A percentile compares a stretch with the other conserved stretches of the same genome.
These are phyloP conservation scores for Ceratocystis harringtonii DNA, from an alignment of 2,329 filamentous ascomycete species.

Conservation along the genomic window DNA sequence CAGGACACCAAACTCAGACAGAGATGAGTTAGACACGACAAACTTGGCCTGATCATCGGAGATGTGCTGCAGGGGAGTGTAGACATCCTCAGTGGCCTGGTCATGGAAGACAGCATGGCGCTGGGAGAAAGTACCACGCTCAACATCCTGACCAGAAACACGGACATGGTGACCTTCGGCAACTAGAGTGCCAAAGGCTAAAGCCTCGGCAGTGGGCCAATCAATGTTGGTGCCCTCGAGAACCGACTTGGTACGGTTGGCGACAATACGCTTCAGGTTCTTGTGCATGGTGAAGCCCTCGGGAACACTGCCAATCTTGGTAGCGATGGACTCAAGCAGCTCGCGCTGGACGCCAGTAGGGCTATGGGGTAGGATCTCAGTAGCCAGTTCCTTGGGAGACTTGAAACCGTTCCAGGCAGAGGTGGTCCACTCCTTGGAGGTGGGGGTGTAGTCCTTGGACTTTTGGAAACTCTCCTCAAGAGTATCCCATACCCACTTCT, in stretches of 20 bases:
- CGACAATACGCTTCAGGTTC: slow-evolving; percentile 92
- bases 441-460: slow-evolving; percentile 94
- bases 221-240: slow-evolving; percentile 88
- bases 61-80: slow-evolving; percentile 81
- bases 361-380: slow-evolving; percentile 81
- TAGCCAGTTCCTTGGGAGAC: slow-evolving; percentile 92
- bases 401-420: slow-evolving; percentile 99
- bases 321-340: slow-evolving; percentile 65
- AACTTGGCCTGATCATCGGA: slow-evolving; percentile 88
- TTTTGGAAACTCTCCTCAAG: slow-evolving; percentile 93
- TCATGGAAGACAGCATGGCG: slow-evolving; percentile 95
- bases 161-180: slow-evolving; percentile 92
- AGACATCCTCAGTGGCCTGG: slow-evolving; percentile 84
- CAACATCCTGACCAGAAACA: slow-evolving; percentile 95
- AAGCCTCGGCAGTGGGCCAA: slow-evolving; percentile 90
- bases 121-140: slow-evolving; percentile 98
- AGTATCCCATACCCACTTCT: slow-evolving; percentile 99
- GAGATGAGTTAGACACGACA: slow-evolving; percentile 91
- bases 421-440: slow-evolving; percentile 94
- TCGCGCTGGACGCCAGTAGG: slow-evolving; percentile 64
- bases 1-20: slow-evolving; percentile 55
- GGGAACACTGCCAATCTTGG: slow-evolving; percentile 61
- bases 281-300: slow-evolving; percentile 81
- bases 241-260: slow-evolving; percentile 80
- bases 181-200: slow-evolving; percentile 85